phyloP scores from a whole-genome alignment of 352 stramenopile genomes.

The Pythium aquatile region DNA sequence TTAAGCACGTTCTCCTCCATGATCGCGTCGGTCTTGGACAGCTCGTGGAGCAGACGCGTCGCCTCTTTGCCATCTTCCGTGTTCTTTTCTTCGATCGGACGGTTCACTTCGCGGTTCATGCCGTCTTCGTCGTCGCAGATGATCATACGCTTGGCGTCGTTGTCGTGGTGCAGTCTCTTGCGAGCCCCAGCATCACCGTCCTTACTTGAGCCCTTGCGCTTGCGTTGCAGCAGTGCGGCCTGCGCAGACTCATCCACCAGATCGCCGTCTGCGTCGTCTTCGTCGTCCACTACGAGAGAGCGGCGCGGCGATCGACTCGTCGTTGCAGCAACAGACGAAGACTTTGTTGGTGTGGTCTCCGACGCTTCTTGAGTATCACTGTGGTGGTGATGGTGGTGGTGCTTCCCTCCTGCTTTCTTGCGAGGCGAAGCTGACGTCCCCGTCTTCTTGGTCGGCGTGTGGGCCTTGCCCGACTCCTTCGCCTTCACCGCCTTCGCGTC shows the following conservation, averaged over 20 bases:
- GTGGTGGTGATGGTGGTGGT: constrained; percentile 22
- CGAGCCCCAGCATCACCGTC: constrained; percentile 28
- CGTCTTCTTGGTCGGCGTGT: constrained; percentile 26
- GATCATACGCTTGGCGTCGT: constrained; percentile 63
- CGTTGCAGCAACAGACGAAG: neutral
- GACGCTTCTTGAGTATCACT: constrained; percentile 1
- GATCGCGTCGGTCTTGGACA: constrained; percentile 75
- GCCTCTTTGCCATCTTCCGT: constrained; percentile 79
- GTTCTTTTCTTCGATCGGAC: constrained; percentile 52
- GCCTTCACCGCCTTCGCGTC: constrained; percentile 26
- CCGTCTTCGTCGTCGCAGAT: constrained; percentile 82
- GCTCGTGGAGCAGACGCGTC: constrained; percentile 55
- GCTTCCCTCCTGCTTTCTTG: constrained; percentile 24
- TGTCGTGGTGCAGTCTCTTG: constrained; percentile 40
- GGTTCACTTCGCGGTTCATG: constrained; percentile 27
- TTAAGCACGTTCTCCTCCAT: constrained; percentile 81
- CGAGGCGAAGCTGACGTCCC: constrained; percentile 9
- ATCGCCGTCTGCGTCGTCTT: constrained; percentile 22
- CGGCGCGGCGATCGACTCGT: constrained; percentile 14
- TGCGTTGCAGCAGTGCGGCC: neutral
- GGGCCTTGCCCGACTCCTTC: constrained; percentile 13
- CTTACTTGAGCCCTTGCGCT: constrained; percentile 40
- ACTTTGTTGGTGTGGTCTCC: constrained; percentile 6
- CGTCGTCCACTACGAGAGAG: constrained; percentile 29
- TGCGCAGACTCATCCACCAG: constrained; percentile 7